Evolutionary conservation across 768 basidiomycete species (phyloP), one percentile per base, ranked within the genome.

Genomic region (Lactifluus volemus): DNA sequence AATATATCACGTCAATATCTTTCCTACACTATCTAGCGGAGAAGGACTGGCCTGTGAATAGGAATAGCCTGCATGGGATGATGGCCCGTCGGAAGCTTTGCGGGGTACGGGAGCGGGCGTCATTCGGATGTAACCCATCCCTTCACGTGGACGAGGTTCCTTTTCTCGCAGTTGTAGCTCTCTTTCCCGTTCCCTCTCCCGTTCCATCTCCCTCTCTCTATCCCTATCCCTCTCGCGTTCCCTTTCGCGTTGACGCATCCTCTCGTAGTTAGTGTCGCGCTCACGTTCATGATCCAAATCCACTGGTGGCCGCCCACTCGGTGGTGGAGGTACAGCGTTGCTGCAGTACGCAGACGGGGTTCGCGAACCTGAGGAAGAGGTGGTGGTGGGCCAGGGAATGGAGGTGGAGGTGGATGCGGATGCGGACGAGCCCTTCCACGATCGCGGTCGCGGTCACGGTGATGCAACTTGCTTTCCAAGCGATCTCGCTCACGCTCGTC

Each of bases 191-290:
- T 67, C 63, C 36, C 63, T 69, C 5, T 67, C 64, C 7, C 57
- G 41, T 44, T 67, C 62, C 67, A 17, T 61, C 38, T 41, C 56
- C 36, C 61, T 63, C 8, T 45, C 53, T 47, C 55, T 25, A 25
- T 25, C 25, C 25, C 55, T 25, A 25, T 25, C 25, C 25, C 25
- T 49, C 19, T 67, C 62, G 48, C 65, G 70, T 6, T 67, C 64
- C 25, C 55, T 53, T 49, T 67, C 63, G 36, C 67, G 65, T 25
- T 66, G 61, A 4, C 68, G 67, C 34, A 69, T 68, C 60, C 70
- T 70, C 11, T 67, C 70, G 49, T 68, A 69, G 32, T 71, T 68
- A 21, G 65, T 67, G 32, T 72, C 68, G 32, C 69, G 70, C 25
- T 67, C 64, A 6, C 59, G 47, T 11, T 63, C 65, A n/a, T 69